Conservation (phyloP, 139 green algal genomes). For the Mychonastes homosphaera region DNA sequence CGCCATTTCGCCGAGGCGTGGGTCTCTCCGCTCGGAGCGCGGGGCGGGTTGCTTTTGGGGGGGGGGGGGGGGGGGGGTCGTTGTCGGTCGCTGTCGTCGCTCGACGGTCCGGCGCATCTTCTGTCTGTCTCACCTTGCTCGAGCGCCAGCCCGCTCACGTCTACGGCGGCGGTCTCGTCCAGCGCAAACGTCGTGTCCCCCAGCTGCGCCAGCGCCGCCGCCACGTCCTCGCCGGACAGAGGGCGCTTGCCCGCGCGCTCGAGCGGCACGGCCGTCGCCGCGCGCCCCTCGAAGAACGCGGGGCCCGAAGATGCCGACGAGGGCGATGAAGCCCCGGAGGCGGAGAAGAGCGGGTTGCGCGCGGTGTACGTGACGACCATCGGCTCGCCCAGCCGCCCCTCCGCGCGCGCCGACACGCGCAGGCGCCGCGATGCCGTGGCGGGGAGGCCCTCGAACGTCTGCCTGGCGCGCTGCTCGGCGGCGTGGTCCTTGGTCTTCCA, state of each 20-base stretch:
- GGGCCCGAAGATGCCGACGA: constrained; percentile 17
- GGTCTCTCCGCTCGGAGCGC: too few relatives aligned
- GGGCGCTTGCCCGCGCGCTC: constrained; percentile 15
- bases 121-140: constrained; percentile 22
- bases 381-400: constrained; percentile 23
- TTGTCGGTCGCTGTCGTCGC: too few relatives aligned
- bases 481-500: constrained; percentile 54
- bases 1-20: too few relatives aligned
- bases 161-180: constrained; percentile 22
- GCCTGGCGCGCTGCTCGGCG: constrained; percentile 31
- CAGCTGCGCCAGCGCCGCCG: constrained; percentile 42
- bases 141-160: constrained; percentile 31
- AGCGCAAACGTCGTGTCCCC: constrained; percentile 33
- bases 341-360: neutral
- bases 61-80: too few relatives aligned
- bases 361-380: constrained; percentile 31
- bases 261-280: constrained; percentile 18
- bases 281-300: constrained; percentile 20
- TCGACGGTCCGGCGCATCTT: too few relatives aligned
- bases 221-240: constrained; percentile 31
- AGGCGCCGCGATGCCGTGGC: constrained; percentile 23
- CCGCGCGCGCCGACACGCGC: constrained; percentile 30
- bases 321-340: too few relatives aligned
- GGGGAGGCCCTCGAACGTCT: constrained; percentile 26
- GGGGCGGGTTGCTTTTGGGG: too few relatives aligned